phyloP scores from a whole-genome alignment of 306 rosid genomes.

The Pterocarpus macrocarpus region DNA sequence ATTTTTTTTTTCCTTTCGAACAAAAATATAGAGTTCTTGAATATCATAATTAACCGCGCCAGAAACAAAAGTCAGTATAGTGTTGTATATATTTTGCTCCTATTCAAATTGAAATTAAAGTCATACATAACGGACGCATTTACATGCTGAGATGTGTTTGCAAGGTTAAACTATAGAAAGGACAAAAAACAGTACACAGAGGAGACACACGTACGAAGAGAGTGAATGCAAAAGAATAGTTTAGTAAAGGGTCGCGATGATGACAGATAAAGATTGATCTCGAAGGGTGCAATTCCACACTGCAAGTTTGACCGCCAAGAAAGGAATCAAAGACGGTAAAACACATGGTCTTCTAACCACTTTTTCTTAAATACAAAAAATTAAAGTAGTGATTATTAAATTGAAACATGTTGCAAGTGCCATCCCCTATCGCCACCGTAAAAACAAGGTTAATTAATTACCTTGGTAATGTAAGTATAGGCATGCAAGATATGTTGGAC shows the following conservation, averaged over 20 bases:
- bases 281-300: conserved; percentile 66
- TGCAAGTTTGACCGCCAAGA: conserved; percentile 83
- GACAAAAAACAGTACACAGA: background rate
- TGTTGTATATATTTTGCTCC: background rate
- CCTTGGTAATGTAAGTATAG: conserved; percentile 19
- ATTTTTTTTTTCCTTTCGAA: background rate
- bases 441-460: conserved; percentile 40
- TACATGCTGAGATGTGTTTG: background rate
- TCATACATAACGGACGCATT: conserved; percentile 21
- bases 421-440: conserved; percentile 43
- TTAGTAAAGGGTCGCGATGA: conserved; percentile 38
- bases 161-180: conserved; percentile 20
- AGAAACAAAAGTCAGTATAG: background rate
- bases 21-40: background rate
- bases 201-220: conserved; percentile 5
- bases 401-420: conserved; percentile 40
- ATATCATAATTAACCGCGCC: background rate
- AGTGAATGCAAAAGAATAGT: conserved; percentile 33
- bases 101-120: conserved; percentile 28
- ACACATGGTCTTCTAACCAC: conserved; percentile 68
- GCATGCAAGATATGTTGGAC: conserved; percentile 13
- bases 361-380: conserved; percentile 30
- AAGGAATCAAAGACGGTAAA: conserved; percentile 87
- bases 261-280: conserved; percentile 66
- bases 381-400: conserved; percentile 20